Percentiles rank a stretch among this genome's conserved stretches.
These are phyloP conservation scores for Nemania sp. DNA, from an alignment of 2,329 filamentous ascomycete genomes.

Conservation along the genomic window DNA sequence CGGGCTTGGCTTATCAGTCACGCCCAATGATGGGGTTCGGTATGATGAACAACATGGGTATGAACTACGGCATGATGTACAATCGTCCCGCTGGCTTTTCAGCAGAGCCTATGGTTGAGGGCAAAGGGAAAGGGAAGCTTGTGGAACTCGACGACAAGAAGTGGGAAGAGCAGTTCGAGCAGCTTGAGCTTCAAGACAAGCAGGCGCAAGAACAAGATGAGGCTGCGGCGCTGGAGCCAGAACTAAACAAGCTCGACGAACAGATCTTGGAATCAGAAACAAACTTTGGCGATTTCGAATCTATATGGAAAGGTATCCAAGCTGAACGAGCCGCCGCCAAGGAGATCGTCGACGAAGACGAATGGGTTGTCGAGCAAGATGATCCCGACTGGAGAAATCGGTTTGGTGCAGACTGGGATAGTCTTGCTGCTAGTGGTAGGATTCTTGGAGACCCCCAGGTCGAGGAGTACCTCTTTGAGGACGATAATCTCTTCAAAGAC, in stretches of 20 bases:
- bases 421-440: constrained; percentile 58
- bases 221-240: constrained; percentile 78
- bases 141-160: constrained; percentile 93
- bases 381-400: constrained; percentile 81
- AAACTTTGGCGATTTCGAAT: constrained; percentile 88
- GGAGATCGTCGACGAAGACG: constrained; percentile 72
- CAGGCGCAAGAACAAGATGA: constrained; percentile 70
- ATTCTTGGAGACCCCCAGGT: constrained; percentile 76
- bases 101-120: constrained; percentile 40
- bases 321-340: constrained; percentile 79
- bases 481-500: constrained; percentile 89
- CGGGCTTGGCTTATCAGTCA: constrained; percentile 61
- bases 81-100: constrained; percentile 29
- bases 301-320: constrained; percentile 86
- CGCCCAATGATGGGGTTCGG: constrained; percentile 71
- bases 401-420: constrained; percentile 71
- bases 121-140: constrained; percentile 89
- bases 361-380: constrained; percentile 76
- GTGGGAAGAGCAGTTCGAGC: constrained; percentile 96
- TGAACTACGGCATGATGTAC: constrained; percentile 66
- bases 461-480: constrained; percentile 93
- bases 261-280: constrained; percentile 74
- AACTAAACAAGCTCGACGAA: constrained; percentile 87
- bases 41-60: constrained; percentile 63
- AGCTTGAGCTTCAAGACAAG: constrained; percentile 67